Base-by-base conservation (phyloP, 2,329 filamentous ascomycete genomes). In the Calonectria pauciramosa region DNA sequence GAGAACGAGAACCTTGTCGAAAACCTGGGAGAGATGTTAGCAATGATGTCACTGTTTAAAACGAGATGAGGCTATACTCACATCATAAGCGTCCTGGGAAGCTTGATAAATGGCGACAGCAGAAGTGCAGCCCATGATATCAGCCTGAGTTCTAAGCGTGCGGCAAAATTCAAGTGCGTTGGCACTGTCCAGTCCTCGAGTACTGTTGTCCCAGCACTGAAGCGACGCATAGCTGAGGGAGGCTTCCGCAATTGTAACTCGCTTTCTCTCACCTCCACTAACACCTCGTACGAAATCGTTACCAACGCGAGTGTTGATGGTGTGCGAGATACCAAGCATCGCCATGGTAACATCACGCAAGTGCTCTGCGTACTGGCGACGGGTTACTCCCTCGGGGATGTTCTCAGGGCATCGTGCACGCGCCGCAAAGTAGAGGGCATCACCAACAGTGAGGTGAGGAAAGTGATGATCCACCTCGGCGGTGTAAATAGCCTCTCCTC, bases 381-480 rank as follows among this genome's bases (percentile, higher is more conserved):
- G 86, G 59, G 85, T 85, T 10, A 92, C 86, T n/a, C 91, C 91
- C 1, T 87, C 86, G 1, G 92, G 92, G 2, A 92, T 87, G 26
- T 88, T 82, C 52, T 90, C 89, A 0, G 93, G 92, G n/a, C 92
- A 89, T 60, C 93, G 89, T 5, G 93, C 93, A 28, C 90, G 88
- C 10, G 94, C 93, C 14, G 94, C 94, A 76, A 96, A 96, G 69
- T 91, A 92, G 14, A 96, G 87, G 0, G 94, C 96, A 78, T 95
- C 92, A 64, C 93, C 93, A 14, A 96, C 94, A 1, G 90, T 92
- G 77, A 96, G 85, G 83, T 92, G 90, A 4, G 94, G 93, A 79
- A 95, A 95, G 83, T 95, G 94, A 8, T 93, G 92, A 82, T 96
- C 95, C 38, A 94, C 93, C 84, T 96, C 94, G 59, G 94, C 94